Evolutionary conservation across 2,329 filamentous ascomycete genomes (phyloP).

Genomic region (Thielaviopsis euricoi): DNA sequence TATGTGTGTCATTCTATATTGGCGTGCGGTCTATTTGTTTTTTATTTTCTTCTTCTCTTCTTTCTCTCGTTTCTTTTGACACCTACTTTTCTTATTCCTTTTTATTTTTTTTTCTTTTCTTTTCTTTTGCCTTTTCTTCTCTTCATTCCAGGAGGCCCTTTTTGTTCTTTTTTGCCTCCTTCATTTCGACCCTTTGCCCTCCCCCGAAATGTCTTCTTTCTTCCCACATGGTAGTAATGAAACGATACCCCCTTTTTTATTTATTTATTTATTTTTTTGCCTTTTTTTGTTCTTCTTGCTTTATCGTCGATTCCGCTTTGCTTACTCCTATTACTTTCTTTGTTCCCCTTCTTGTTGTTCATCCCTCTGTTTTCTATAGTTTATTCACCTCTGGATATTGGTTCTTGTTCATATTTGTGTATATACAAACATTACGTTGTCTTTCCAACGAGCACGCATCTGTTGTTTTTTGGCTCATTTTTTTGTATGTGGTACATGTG

Average conservation of each 20-base stretch:
- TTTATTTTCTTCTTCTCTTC: conserved; percentile 5
- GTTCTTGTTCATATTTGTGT: not conserved
- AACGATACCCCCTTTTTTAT: conserved; percentile 2
- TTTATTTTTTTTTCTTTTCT: not conserved
- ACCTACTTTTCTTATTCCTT: not conserved
- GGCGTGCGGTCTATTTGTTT: not conserved
- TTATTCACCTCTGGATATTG: not conserved
- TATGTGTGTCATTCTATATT: not conserved
- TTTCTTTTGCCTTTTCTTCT: not conserved
- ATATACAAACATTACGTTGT: not conserved
- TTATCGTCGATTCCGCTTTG: too few relatives aligned
- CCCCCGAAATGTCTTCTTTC: not conserved
- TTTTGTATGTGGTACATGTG: not conserved
- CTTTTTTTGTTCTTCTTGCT: not conserved
- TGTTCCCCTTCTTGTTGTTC: too few relatives aligned
- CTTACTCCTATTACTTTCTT: too few relatives aligned
- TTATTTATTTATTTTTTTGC: not conserved
- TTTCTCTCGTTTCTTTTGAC: not conserved
- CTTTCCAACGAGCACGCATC: not conserved
- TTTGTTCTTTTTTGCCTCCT: not conserved
- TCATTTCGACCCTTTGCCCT: not conserved
- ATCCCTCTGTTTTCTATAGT: not conserved
- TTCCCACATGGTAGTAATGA: conserved; percentile 1
- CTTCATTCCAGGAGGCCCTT: not conserved
- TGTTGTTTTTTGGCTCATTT: not conserved